phyloP scores from a whole-genome alignment of 2,329 filamentous ascomycete genomes.

The Penicillium sp. region DNA sequence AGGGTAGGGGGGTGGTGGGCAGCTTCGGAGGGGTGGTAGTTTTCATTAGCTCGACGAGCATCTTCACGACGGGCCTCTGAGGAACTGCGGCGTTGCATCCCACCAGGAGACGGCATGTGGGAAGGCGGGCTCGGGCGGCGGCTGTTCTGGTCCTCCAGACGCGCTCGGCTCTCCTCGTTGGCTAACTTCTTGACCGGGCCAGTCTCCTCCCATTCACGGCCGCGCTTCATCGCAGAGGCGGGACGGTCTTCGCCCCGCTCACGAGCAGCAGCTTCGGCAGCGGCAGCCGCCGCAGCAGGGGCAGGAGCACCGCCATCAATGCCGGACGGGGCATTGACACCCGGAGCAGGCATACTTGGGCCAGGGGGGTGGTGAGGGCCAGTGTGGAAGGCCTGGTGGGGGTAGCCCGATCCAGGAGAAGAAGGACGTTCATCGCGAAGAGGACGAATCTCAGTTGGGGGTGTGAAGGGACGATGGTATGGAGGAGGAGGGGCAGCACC shows the following conservation, averaged over 20 bases:
- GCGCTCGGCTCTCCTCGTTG: conserved; percentile 82
- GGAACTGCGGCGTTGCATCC: conserved; percentile 73
- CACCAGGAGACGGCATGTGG: conserved; percentile 63
- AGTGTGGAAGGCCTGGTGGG: conserved; percentile 76
- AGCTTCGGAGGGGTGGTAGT: conserved; percentile 88
- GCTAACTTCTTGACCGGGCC: conserved; percentile 73
- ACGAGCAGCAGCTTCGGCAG: conserved; percentile 67
- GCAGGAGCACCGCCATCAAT: conserved; percentile 69
- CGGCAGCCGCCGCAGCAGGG: conserved; percentile 64
- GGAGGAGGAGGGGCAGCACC: conserved; percentile 59
- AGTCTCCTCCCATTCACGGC: conserved; percentile 91
- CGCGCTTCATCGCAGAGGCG: conserved; percentile 75
- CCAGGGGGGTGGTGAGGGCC: conserved; percentile 32
- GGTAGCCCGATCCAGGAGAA: conserved; percentile 87
- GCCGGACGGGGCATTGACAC: conserved; percentile 36
- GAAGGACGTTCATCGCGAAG: conserved; percentile 80
- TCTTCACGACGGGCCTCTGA: conserved; percentile 68
- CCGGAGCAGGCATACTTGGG: conserved; percentile 25
- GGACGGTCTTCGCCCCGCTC: conserved; percentile 69
- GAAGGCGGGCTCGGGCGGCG: conserved; percentile 65
- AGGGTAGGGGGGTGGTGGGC: conserved; percentile 76
- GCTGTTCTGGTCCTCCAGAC: conserved; percentile 78
- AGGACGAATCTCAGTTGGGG: conserved; percentile 78
- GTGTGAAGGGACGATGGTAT: conserved; percentile 73
- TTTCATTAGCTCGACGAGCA: conserved; percentile 70